Evolutionary conservation across 306 rosid genomes (phyloP).

Genomic region (Dalbergia oliveri): DNA sequence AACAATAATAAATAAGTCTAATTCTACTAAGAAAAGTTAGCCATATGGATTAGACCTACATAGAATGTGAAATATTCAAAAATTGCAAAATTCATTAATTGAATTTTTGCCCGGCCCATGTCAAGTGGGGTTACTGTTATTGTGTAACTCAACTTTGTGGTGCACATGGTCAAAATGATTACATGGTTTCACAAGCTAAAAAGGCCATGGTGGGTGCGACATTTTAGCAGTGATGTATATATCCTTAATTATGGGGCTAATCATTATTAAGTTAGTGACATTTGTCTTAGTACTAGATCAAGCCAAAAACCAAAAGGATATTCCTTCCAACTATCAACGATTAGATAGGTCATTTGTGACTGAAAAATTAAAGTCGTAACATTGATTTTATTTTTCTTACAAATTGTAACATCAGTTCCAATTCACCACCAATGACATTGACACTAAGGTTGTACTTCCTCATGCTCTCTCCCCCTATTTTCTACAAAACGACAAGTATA

Average conservation of each 20-base stretch:
- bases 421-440: constrained; percentile 42
- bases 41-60: not conserved
- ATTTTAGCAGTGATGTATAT: not conserved
- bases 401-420: not conserved
- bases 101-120: not conserved
- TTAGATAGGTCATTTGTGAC: constrained; percentile 23
- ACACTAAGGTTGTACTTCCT: constrained; percentile 39
- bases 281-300: not conserved
- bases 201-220: not conserved
- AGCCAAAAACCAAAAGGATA: not conserved
- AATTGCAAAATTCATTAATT: not conserved
- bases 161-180: constrained; percentile 8
- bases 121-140: not conserved
- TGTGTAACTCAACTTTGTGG: not conserved
- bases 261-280: not conserved
- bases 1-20: not conserved
- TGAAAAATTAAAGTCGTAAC: constrained; percentile 19
- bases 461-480: constrained; percentile 31
- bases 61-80: not conserved
- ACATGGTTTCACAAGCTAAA: not conserved
- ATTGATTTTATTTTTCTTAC: constrained; percentile 36
- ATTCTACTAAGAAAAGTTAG: not conserved
- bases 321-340: not conserved
- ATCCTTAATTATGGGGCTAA: not conserved
- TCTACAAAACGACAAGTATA: constrained; percentile 38